phyloP scores from a whole-genome alignment of 2,329 filamentous ascomycete genomes.

The Epichloe gansuensis region DNA sequence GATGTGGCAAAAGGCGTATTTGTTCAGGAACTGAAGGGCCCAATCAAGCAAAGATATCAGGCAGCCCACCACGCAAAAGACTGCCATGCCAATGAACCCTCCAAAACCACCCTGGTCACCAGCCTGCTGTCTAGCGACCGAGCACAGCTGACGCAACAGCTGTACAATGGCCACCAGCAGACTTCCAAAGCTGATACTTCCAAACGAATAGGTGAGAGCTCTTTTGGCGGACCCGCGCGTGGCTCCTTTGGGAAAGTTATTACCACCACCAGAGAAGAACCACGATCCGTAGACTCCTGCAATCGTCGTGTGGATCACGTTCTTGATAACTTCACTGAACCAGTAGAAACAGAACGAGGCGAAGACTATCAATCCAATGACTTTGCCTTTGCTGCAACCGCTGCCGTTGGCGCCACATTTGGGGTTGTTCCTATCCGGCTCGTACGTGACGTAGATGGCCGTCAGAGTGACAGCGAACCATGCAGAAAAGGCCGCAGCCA shows the following conservation, averaged over 20 bases:
- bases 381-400: conserved; percentile 60
- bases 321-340: conserved; percentile 89
- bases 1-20: conserved; percentile 87
- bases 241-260: conserved; percentile 58
- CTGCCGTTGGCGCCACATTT: conserved; percentile 39
- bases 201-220: conserved; percentile 81
- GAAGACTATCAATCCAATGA: conserved; percentile 76
- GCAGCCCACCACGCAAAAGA: conserved; percentile 68
- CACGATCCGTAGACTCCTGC: conserved; percentile 84
- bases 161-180: conserved; percentile 81
- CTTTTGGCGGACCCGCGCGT: conserved; percentile 76
- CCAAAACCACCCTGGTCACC: conserved; percentile 59
- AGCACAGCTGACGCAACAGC: conserved; percentile 69
- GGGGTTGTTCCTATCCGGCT: conserved; percentile 45
- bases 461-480: conserved; percentile 84
- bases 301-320: conserved; percentile 78
- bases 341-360: conserved; percentile 88
- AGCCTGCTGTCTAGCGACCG: conserved; percentile 54
- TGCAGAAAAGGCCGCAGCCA: conserved; percentile 63
- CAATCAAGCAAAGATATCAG: conserved; percentile 63
- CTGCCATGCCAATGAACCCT: conserved; percentile 50
- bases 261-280: conserved; percentile 60
- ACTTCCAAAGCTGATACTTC: conserved; percentile 78
- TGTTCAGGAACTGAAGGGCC: conserved; percentile 80
- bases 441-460: conserved; percentile 73